Evolutionary conservation across 202 grass and related monocot genomes (phyloP), one percentile per base, ranked within the genome.

Genomic region (Bolboschoenoplectus hybrid): DNA sequence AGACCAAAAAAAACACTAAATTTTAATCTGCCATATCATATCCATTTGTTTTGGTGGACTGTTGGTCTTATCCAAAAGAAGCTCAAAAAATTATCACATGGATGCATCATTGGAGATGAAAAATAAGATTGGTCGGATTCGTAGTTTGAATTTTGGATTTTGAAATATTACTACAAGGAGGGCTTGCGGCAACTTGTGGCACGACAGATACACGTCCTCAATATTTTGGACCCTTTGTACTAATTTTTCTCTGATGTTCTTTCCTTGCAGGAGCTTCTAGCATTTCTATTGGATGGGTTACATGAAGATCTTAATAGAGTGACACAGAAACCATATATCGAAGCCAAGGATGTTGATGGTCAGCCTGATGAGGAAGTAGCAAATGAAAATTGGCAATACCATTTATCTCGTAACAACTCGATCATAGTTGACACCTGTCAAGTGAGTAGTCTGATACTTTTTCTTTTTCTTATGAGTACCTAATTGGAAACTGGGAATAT

Each of bases 271-370:
- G 97, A 98, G 83, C 93, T 98, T 89, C 93, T 96, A 86, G 90
- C 97, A 88, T 98, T 98, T 90, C 81, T 98, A 74, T 92, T 98
- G 86, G 97, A 98, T 87, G 97, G 97, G 81, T 92, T 98, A 43
- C 97, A 98, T 85, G 97, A 98, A 90, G 97, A 98, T 91, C 90
- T 98, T 77, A 98, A 98, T 72, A 90, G 92, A 90, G 97, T 98
- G 34, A 98, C 91, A 91, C 70, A 82, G 40, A 98, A 96, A 85
- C 93, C 97, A 40, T 98, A 98, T 89, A 83, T 88, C 52, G 91
- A 98, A 94, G 86, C 86, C 68, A 96, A 94, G 74, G 91, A 98
- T 94, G 87, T 92, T 73, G 88, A 92, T 89, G 90, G 88, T 43
- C 89, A 87, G 74, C 88, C 91, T 12, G 93, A 94, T 92, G 90